Base-by-base conservation (phyloP, 1,139 yeast genomes). In the Protomyces pachydermus region DNA sequence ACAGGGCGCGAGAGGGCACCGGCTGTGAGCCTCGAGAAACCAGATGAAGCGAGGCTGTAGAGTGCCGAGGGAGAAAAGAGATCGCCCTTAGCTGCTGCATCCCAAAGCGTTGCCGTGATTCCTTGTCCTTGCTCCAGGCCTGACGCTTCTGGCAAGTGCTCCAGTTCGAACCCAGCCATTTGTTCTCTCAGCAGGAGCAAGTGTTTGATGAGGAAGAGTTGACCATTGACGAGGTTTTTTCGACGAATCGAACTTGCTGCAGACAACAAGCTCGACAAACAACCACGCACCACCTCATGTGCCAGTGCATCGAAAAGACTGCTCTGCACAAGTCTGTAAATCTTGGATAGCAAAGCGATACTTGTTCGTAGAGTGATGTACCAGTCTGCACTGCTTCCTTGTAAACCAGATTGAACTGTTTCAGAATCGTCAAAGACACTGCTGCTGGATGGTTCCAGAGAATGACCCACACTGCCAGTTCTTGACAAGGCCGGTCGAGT, bases 251-350 rank as follows among this genome's bases (percentile, higher is more conserved):
- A 67, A 1, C 73, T 77, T 69, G 81, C 82, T 6, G 88, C 88
- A 70, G 72, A 78, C 73, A 77, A 81, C 73, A 81, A 79, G 37
- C 84, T 87, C 61, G 77, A 73, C 48, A 91, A 81, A 70, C 95
- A 87, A 56, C 87, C 83, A 72, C 89, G 96, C 4, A 91, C 89
- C 65, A 90, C 85, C 64, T 87, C 84, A 73, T 91, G 96, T 0
- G 97, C 96, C 68, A 91, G 76, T 72, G 90, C 96, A 72, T 91
- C 96, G 76, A 91, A 91, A 0, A 91, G 88, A 9, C 82, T 78
- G n/a, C 77, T 70, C 68, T 86, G 85, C 32, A 91, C 82, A 69
- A 91, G 78, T 71, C 89, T 95, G 72, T 90, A 88, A 25, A 91
- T 86, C 71, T 84, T 88, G 28, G 91, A 86, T 42, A 91, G 77